Evolutionary conservation across 2,329 filamentous ascomycete species (phyloP).

Genomic region (Arthrobotrys pseudoclavata): DNA sequence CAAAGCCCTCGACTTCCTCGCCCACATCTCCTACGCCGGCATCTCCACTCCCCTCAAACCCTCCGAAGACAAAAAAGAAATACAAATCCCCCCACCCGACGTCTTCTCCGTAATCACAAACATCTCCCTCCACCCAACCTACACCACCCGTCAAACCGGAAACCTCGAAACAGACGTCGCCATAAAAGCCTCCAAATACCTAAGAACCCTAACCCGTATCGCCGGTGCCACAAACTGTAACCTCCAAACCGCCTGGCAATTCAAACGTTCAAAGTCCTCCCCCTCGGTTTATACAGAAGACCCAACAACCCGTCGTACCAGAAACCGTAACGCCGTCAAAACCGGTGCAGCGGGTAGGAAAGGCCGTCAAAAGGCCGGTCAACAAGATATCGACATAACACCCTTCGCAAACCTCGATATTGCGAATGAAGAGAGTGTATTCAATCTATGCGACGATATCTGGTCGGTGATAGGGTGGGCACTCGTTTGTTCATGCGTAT

Average conservation of each 20-base stretch:
- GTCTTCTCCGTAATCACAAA: slow-evolving; percentile 51
- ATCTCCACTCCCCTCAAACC: slow-evolving; percentile 35
- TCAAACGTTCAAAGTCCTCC: slow-evolving; percentile 25
- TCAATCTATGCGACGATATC: slow-evolving; percentile 48
- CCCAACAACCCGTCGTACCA: slow-evolving; percentile 25
- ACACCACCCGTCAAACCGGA: slow-evolving; percentile 40
- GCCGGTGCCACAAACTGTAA: slow-evolving; percentile 51
- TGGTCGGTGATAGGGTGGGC: slow-evolving; percentile 54
- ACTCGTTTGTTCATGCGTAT: slow-evolving; percentile 46
- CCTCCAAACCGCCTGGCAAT: slow-evolving; percentile 52
- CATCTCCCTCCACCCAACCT: slow-evolving; percentile 46
- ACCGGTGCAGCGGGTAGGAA: slow-evolving; percentile 22
- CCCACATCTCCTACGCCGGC: slow-evolving; percentile 44
- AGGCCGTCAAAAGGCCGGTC: not conserved
- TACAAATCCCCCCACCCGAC: slow-evolving; percentile 42
- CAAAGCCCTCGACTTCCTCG: slow-evolving; percentile 44
- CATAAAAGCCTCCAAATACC: slow-evolving; percentile 37
- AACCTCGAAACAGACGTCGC: slow-evolving; percentile 19
- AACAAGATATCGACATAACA: slow-evolving; percentile 27
- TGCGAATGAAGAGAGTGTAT: slow-evolving; percentile 49
- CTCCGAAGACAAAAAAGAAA: slow-evolving; percentile 19
- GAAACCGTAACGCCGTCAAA: slow-evolving; percentile 46
- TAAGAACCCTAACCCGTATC: slow-evolving; percentile 45
- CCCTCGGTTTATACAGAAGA: not conserved
- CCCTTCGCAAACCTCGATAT: slow-evolving; percentile 48